Conservation (phyloP, 75 land plant genomes). For the Cryptomeria japonica region DNA sequence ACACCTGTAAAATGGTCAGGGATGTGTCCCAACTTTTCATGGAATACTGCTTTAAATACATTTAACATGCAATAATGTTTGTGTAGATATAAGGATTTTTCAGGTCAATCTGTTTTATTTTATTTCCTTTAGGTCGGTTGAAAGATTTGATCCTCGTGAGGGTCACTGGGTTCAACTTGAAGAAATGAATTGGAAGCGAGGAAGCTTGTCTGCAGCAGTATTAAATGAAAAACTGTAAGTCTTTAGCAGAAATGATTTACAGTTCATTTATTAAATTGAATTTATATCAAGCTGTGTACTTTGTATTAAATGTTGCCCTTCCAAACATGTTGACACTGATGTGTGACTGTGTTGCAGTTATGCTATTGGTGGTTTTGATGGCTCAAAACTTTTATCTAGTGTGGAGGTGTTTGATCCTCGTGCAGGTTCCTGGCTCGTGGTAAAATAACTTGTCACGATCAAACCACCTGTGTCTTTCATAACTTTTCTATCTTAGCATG, state of each 20-base stretch:
- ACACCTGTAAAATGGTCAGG: too few species aligned
- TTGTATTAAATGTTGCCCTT: background rate
- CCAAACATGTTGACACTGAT: background rate
- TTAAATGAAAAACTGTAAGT: constrained; percentile 81
- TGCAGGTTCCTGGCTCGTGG: constrained; percentile 56
- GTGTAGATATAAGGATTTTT: background rate
- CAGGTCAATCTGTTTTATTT: background rate
- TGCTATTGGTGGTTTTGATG: constrained; percentile 92
- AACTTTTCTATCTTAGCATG: background rate
- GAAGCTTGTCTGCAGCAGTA: constrained; percentile 68
- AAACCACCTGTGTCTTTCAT: background rate
- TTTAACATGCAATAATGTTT: background rate
- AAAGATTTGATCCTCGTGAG: constrained; percentile 89
- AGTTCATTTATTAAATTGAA: background rate
- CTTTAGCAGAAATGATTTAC: background rate
- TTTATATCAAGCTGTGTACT: background rate
- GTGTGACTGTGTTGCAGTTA: constrained; percentile 38
- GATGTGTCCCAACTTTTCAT: too few species aligned
- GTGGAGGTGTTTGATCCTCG: constrained; percentile 88
- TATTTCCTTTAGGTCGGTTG: constrained; percentile 54
- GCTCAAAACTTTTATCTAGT: constrained; percentile 48
- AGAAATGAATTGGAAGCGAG: constrained; percentile 66
- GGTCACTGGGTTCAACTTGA: constrained; percentile 61
- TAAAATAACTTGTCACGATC: background rate
- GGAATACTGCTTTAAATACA: too few species aligned